These are phyloP conservation scores for Cicer pinnatifidum DNA, from an alignment of 306 rosid species.

Conservation along the genomic window DNA sequence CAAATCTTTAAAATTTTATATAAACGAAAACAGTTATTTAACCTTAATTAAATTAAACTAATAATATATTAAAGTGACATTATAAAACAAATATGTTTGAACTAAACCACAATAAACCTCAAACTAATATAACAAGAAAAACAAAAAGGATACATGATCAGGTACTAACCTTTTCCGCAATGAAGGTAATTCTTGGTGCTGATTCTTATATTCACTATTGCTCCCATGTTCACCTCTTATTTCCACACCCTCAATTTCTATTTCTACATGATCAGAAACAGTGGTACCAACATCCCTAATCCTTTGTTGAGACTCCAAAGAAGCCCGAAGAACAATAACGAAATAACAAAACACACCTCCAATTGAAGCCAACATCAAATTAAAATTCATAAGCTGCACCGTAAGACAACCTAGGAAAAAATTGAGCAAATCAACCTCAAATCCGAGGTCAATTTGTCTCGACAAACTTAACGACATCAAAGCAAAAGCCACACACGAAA, in stretches of 20 bases:
- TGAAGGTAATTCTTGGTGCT: neutral
- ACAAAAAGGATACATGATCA: too few species aligned
- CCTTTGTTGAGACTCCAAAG: neutral
- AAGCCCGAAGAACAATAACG: conserved; percentile 4
- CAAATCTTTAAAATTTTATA: too few species aligned
- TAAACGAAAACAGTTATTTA: too few species aligned
- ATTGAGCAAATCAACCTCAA: conserved; percentile 36
- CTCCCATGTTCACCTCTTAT: neutral
- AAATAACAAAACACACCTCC: conserved; percentile 9
- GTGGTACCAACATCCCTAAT: neutral
- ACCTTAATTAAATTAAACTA: too few species aligned
- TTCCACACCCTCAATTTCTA: conserved; percentile 15
- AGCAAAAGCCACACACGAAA: conserved; percentile 34
- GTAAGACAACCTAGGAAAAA: conserved; percentile 36
- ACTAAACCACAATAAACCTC: too few species aligned
- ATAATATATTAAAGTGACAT: too few species aligned
- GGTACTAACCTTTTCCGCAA: conserved; percentile 3
- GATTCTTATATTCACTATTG: neutral
- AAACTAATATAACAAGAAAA: too few species aligned
- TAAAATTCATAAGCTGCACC: conserved; percentile 29
- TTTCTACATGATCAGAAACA: neutral
- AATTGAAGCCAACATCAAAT: conserved; percentile 17
- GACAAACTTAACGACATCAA: conserved; percentile 36
- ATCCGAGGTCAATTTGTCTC: conserved; percentile 29
- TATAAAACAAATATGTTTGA: too few species aligned